These are phyloP conservation scores for Cytospora paraplurivora DNA, from an alignment of 2,329 filamentous ascomycete genomes.

Conservation along the genomic window DNA sequence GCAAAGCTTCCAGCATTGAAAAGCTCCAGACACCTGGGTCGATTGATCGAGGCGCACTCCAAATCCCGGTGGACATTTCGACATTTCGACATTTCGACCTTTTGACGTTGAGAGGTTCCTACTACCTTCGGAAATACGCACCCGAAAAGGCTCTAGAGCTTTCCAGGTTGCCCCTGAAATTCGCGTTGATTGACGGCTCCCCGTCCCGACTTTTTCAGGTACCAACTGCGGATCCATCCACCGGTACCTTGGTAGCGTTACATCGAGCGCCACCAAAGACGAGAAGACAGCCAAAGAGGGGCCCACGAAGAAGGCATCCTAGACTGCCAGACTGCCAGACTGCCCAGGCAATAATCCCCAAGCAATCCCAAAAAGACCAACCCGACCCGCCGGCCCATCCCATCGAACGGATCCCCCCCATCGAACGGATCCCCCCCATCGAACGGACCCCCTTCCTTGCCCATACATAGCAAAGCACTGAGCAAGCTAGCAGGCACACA, in stretches of 20 bases:
- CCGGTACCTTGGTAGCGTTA: neutral
- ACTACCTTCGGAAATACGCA: neutral
- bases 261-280: neutral
- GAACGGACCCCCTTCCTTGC: neutral
- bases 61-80: neutral
- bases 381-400: neutral
- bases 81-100: neutral
- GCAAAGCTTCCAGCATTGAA: neutral
- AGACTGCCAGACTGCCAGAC: too few relatives aligned
- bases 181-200: neutral
- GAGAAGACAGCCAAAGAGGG: neutral
- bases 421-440: neutral
- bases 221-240: neutral
- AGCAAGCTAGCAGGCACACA: neutral
- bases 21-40: too few relatives aligned
- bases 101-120: neutral
- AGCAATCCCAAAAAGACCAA: neutral
- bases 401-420: neutral
- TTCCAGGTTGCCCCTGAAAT: slow-evolving; percentile 2
- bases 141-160: neutral
- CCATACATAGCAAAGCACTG: too few relatives aligned
- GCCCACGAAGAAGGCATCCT: neutral
- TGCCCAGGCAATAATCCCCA: neutral
- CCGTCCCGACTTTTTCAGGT: neutral
- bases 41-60: neutral